Base-by-base conservation (phyloP, 1,284 basidiomycete genomes). In the Caloboletus firmus region DNA sequence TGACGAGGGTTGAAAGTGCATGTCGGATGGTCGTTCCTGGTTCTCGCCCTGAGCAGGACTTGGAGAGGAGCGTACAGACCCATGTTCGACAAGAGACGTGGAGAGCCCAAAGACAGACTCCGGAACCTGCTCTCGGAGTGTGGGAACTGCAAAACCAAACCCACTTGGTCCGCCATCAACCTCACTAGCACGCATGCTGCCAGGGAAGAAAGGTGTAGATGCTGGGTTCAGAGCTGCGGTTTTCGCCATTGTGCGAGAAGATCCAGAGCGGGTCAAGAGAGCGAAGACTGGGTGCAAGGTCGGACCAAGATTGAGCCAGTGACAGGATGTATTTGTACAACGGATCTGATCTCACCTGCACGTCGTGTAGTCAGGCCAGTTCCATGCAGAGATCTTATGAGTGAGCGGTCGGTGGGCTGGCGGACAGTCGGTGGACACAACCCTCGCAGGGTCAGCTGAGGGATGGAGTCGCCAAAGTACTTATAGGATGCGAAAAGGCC, bases 121-220 rank as follows among this genome's bases (percentile, higher is more conserved):
- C 62, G 76, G 78, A 72, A 81, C 83, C 59, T 81, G 80, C 47
- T 83, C 83, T 56, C 76, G 78, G 65, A 75, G 74, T 59, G 74
- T 69, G 59, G 77, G 75, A 66, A 78, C 76, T 51, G 72, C 71
- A 63, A 80, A 79, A 51, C 72, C 74, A 42, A 79, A 65, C 55
- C 71, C 73, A 63, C 65, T 73, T 45, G 71, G 62, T 54, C 72
- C 43, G 9, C 35, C 73, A 49, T 83, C 81, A 51, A 84, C 81
- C 56, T 85, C 84, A 62, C 67, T 74, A 62, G 75, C 66, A 62
- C 82, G 82, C 64, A 80, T 70, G 65, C 75, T 78, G 51, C 84
- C 85, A 58, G 89, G 89, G 70, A 90, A 89, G 79, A 91, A 91
- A 47, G 89, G 89, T 68, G 84, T 84, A 54, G 89, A 91, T 59